phyloP scores from a whole-genome alignment of 2,329 filamentous ascomycete species.

The Fusarium tuaranense region DNA sequence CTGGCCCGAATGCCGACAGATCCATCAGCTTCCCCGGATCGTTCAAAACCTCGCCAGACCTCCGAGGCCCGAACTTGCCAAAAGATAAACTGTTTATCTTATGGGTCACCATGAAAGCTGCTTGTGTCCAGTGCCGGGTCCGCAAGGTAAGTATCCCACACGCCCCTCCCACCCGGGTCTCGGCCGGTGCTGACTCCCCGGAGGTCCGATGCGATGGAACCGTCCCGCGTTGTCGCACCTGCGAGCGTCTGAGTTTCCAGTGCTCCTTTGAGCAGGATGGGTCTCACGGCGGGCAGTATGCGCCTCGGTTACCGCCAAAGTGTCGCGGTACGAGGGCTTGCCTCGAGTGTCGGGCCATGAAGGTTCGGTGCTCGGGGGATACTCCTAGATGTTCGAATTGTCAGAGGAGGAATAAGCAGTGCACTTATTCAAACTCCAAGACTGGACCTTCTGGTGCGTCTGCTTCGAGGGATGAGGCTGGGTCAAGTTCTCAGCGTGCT shows the following conservation, averaged over 20 bases:
- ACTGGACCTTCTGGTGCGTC: constrained; percentile 13
- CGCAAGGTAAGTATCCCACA: constrained; percentile 38
- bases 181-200: constrained; percentile 41
- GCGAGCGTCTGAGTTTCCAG: constrained; percentile 43
- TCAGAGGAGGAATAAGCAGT: constrained; percentile 39
- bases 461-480: constrained; percentile 22
- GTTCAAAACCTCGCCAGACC: neutral
- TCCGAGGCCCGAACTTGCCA: neutral
- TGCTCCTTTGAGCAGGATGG: constrained; percentile 45
- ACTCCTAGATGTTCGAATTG: constrained; percentile 42
- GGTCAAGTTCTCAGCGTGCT: constrained; percentile 12
- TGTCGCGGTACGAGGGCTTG: constrained; percentile 44
- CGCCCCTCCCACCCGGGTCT: constrained; percentile 24
- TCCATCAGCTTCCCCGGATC: neutral
- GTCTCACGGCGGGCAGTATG: constrained; percentile 29
- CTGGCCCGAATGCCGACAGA: neutral
- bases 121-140: constrained; percentile 45
- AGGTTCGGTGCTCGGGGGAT: constrained; percentile 45
- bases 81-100: neutral
- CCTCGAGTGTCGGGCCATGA: constrained; percentile 42
- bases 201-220: constrained; percentile 46
- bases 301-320: constrained; percentile 43
- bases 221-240: constrained; percentile 42
- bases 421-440: constrained; percentile 36
- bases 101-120: constrained; percentile 40